Base-by-base conservation (phyloP, 2,329 filamentous ascomycete species). In the Fusarium algeriense region DNA sequence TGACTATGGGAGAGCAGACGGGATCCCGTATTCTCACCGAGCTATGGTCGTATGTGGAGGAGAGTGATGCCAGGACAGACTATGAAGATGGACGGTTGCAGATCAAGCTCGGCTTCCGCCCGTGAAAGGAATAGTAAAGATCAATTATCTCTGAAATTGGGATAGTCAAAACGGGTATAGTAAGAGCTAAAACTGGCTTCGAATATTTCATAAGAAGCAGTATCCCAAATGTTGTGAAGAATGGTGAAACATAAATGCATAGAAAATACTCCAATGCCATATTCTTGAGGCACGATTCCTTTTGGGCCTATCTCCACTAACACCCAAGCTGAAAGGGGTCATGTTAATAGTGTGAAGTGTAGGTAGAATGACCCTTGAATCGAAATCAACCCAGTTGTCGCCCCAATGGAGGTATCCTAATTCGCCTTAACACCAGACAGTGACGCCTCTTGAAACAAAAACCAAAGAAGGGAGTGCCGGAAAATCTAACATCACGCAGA, bases 341-440 rank as follows among this genome's bases (percentile, higher is more conserved):
- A 19, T 35, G 9, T 55, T 20, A 5, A 8, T 34, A 13, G 17
- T 10, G 37, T 38, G 1, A 17, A 50, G 32, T 56, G 15, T 8
- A 15, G 26, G 23, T 14, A n/a, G 54, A 41, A 32, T 49, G 12
- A 37, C 35, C 15, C 44, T 17, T 35, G 14, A 46, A 44, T 34
- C 56, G 54, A 54, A 54, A 49, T 20, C 37, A 43, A 38, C 56
- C 56, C 19, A 46, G 49, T 37, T 15, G 38, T 48, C 19, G 20
- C 64, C 63, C 40, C 43, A 37, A 45, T 12, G 12, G 12, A 32
- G 38, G 64, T 68, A 67, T 67, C 41, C 61, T 54, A 46, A 54
- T 70, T 71, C 68, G 68, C 68, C 68, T 34, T 40, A 71, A 71
- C 68, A 71, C 68, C 68, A 57, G 63, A 63, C 68, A 71, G 37